A percentile compares a stretch with the other conserved stretches of the same genome.
Evolutionary conservation across 257 asterid species (phyloP).

Genomic region (Petrea volubilis): DNA sequence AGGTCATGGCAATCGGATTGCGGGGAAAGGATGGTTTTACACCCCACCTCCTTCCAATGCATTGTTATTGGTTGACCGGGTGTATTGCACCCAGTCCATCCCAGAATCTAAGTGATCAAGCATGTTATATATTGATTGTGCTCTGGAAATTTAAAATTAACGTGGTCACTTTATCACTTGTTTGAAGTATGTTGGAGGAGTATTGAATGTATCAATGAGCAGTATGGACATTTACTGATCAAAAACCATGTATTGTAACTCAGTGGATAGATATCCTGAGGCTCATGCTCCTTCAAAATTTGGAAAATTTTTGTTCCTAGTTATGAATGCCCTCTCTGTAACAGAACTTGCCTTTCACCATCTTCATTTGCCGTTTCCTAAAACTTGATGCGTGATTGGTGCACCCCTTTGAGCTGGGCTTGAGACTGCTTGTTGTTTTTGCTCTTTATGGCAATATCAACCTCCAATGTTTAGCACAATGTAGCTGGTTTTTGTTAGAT

Average conservation of each 20-base stretch:
- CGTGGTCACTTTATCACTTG: not conserved
- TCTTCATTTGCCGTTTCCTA: constrained; percentile 13
- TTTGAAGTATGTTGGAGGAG: not conserved
- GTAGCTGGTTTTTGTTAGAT: constrained; percentile 14
- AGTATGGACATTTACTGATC: not conserved
- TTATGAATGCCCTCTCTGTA: not conserved
- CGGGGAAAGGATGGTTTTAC: too few species aligned
- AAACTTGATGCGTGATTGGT: constrained; percentile 5
- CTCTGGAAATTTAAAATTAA: not conserved
- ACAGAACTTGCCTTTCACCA: constrained; percentile 8
- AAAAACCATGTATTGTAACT: not conserved
- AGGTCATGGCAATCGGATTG: too few species aligned
- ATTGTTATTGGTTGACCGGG: not conserved
- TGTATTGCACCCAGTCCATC: not conserved
- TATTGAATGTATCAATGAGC: not conserved
- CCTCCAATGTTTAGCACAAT: not conserved
- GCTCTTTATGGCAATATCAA: constrained; percentile 1
- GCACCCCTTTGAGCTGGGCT: constrained; percentile 2
- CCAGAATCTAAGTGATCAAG: not conserved
- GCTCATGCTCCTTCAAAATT: not conserved
- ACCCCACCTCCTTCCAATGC: not conserved
- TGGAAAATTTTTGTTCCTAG: not conserved
- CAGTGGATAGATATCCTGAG: not conserved
- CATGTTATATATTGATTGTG: not conserved
- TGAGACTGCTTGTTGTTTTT: constrained; percentile 3